Conservation (phyloP, 305 asterid genomes). For the Andrographis paniculata region DNA sequence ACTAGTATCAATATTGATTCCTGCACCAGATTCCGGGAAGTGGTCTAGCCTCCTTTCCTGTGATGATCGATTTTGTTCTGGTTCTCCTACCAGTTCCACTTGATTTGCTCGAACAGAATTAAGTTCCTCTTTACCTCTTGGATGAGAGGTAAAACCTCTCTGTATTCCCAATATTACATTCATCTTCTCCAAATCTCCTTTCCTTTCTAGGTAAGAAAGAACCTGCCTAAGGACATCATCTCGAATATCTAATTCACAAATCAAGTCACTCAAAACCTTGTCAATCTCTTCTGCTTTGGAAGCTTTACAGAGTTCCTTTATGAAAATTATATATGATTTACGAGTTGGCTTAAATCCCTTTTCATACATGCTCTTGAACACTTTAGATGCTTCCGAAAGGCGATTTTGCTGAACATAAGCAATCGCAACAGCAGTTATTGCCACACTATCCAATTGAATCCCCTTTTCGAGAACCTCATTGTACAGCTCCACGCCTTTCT, state of each 20-base stretch:
- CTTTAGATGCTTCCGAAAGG: constrained; percentile 49
- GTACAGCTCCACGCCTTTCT: constrained; percentile 52
- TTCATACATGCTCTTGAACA: constrained; percentile 47
- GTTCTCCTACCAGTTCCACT: constrained; percentile 15
- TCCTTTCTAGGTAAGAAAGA: constrained; percentile 40
- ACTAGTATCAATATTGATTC: constrained; percentile 19
- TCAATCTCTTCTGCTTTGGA: constrained; percentile 47
- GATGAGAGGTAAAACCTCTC: constrained; percentile 17
- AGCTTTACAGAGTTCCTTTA: constrained; percentile 65
- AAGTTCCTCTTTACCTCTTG: constrained; percentile 15
- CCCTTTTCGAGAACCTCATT: constrained; percentile 54
- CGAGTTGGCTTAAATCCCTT: constrained; percentile 43
- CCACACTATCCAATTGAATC: constrained; percentile 49
- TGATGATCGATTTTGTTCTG: constrained; percentile 19
- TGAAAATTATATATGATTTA: constrained; percentile 38
- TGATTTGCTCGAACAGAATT: constrained; percentile 17
- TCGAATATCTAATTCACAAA: constrained; percentile 22
- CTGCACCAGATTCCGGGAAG: constrained; percentile 17
- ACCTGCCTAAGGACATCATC: constrained; percentile 38
- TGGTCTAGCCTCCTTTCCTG: constrained; percentile 14
- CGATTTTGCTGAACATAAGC: constrained; percentile 55
- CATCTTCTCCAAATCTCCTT: constrained; percentile 37
- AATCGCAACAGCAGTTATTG: constrained; percentile 50
- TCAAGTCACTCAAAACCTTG: constrained; percentile 47
- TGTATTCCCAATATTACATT: constrained; percentile 31